Percentiles rank a stretch among this genome's conserved stretches.
Evolutionary conservation across 2,329 filamentous ascomycete genomes (phyloP).

Genomic region (Metarhizium brunneum): DNA sequence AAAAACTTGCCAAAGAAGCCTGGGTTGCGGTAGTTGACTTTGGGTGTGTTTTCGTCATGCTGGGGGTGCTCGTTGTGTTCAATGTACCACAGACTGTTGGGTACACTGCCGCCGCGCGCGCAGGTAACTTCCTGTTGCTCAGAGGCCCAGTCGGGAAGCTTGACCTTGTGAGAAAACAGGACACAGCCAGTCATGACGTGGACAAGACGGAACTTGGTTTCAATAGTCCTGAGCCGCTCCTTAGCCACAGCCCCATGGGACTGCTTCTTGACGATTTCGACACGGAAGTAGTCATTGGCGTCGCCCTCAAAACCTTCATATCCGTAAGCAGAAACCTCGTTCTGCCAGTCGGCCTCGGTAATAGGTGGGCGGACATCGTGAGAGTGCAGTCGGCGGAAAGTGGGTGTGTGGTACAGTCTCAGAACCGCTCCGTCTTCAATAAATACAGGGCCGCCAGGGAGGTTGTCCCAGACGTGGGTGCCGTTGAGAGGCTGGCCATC

Average conservation of each 20-base stretch:
- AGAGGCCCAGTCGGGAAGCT: conserved; percentile 94
- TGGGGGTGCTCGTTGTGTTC: conserved; percentile 82
- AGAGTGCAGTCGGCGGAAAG: conserved; percentile 85
- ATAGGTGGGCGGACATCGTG: conserved; percentile 86
- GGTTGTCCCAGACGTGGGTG: conserved; percentile 72
- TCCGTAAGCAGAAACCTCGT: conserved; percentile 92
- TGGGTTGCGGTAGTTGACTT: conserved; percentile 90
- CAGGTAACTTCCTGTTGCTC: conserved; percentile 99
- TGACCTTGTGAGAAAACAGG: conserved; percentile 97
- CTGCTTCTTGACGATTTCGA: conserved; percentile 89
- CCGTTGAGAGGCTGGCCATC: conserved; percentile 73
- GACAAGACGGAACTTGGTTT: conserved; percentile 91
- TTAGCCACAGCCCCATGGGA: conserved; percentile 73
- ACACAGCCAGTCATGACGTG: conserved; percentile 96
- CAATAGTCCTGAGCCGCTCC: conserved; percentile 80
- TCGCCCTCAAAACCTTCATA: conserved; percentile 96
- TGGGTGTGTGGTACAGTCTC: conserved; percentile 74
- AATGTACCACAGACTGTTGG: conserved; percentile 96
- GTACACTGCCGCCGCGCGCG: conserved; percentile 79
- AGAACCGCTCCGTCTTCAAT: conserved; percentile 75
- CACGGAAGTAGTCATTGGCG: conserved; percentile 89
- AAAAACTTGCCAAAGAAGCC: conserved; percentile 97
- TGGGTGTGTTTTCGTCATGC: conserved; percentile 68
- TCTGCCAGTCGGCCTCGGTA: conserved; percentile 86
- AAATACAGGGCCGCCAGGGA: conserved; percentile 49